phyloP scores from a whole-genome alignment of 805 yeast genomes.

The Monosporozyma solicola region DNA sequence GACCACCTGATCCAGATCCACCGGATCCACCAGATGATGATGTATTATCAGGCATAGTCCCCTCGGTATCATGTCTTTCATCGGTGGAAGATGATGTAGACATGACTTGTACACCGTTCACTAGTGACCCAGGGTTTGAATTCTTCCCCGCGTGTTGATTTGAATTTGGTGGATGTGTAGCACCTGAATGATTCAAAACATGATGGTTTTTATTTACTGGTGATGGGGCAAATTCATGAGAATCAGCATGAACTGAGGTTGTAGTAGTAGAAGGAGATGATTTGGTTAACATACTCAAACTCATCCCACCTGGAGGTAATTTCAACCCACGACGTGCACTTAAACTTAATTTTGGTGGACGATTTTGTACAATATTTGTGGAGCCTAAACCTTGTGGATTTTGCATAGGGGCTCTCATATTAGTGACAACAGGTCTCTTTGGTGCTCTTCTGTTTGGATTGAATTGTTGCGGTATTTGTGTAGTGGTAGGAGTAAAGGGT shows the following conservation, averaged over 20 bases:
- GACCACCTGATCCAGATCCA: slow-evolving; percentile 35
- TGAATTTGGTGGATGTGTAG: slow-evolving; percentile 1
- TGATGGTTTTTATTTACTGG: slow-evolving; percentile 15
- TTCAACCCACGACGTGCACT: slow-evolving; percentile 78
- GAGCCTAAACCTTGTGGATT: neutral
- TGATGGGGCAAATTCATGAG: slow-evolving; percentile 24
- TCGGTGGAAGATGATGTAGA: slow-evolving; percentile 26
- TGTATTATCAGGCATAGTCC: slow-evolving; percentile 17
- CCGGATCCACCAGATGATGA: slow-evolving; percentile 9
- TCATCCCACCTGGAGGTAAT: slow-evolving; percentile 41
- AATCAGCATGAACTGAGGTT: slow-evolving; percentile 9
- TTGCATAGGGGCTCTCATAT: neutral
- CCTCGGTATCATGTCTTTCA: slow-evolving; percentile 23
- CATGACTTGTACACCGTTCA: slow-evolving; percentile 25
- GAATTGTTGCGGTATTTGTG: slow-evolving; percentile 7
- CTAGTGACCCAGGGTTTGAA: slow-evolving; percentile 25
- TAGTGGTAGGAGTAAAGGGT: neutral
- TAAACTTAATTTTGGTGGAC: slow-evolving; percentile 59
- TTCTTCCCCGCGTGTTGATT: slow-evolving; percentile 13
- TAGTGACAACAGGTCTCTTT: slow-evolving; percentile 13
- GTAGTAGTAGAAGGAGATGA: slow-evolving; percentile 7
- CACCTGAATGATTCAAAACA: slow-evolving; percentile 2
- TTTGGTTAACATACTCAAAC: slow-evolving; percentile 20
- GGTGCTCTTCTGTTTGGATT: slow-evolving; percentile 26
- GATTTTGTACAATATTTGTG: neutral